phyloP scores from a whole-genome alignment of 2,329 filamentous ascomycete genomes.

The Aulographum hederae region DNA sequence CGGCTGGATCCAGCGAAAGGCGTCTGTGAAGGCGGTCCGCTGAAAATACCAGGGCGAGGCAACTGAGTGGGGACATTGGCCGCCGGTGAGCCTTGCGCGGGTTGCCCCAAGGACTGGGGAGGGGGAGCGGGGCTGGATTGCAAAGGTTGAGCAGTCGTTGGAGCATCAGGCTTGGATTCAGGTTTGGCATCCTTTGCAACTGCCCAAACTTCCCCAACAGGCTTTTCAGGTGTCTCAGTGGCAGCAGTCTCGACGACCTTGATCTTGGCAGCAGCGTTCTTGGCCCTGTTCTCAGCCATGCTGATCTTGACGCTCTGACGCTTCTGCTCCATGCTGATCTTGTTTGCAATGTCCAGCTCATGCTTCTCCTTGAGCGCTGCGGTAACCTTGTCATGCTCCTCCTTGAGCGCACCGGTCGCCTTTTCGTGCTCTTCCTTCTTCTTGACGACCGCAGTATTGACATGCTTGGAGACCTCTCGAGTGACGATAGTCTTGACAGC shows the following conservation, averaged over 20 bases:
- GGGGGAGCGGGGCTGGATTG: neutral
- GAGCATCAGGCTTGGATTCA: constrained; percentile 8
- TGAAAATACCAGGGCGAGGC: neutral
- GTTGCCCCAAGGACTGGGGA: neutral
- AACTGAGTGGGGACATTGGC: neutral
- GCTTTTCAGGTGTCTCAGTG: constrained; percentile 64
- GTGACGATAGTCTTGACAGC: constrained; percentile 29
- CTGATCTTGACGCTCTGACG: constrained; percentile 58
- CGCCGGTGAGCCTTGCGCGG: neutral
- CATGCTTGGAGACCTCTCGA: constrained; percentile 37
- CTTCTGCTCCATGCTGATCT: constrained; percentile 51
- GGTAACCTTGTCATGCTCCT: constrained; percentile 16
- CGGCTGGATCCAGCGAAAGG: neutral
- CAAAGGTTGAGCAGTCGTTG: neutral
- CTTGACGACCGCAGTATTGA: constrained; percentile 15
- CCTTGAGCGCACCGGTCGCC: constrained; percentile 35
- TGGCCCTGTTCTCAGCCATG: constrained; percentile 55
- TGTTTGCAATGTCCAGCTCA: no score
- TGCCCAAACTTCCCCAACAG: constrained; percentile 76
- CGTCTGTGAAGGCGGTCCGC: neutral
- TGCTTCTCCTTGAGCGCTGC: no score
- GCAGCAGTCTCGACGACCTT: constrained; percentile 66
- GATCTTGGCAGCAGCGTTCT: constrained; percentile 50
- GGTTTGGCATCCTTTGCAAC: constrained; percentile 50
- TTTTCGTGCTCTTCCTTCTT: constrained; percentile 16